Conservation (phyloP, 495 filamentous ascomycete genomes). For the Tetracladium marchalianum region DNA sequence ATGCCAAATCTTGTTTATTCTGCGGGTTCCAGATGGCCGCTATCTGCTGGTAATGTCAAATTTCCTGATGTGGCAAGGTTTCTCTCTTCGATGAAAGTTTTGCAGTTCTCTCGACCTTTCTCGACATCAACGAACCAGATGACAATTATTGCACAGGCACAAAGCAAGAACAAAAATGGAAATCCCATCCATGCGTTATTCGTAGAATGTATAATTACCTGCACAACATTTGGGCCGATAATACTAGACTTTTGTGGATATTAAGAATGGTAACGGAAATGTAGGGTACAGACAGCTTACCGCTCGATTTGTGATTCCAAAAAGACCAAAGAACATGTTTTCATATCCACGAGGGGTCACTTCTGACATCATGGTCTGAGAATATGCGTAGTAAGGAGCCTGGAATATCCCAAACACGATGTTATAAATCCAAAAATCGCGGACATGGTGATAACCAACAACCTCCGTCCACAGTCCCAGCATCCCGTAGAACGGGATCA, state of each 20-base stretch:
- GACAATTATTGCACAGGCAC: constrained; percentile 29
- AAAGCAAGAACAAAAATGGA: constrained; percentile 38
- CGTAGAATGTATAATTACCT: constrained; percentile 38
- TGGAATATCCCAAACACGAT: constrained; percentile 39
- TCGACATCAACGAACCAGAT: constrained; percentile 37
- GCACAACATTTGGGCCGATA: constrained; percentile 39
- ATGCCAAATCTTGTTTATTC: too few species aligned
- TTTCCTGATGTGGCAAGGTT: constrained; percentile 14
- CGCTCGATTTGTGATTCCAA: constrained; percentile 41
- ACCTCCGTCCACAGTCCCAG: constrained; percentile 35
- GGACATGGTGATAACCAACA: constrained; percentile 37
- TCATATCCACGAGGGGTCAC: constrained; percentile 40
- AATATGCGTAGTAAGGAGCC: constrained; percentile 42
- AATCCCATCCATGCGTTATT: constrained; percentile 43
- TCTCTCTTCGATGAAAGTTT: constrained; percentile 29
- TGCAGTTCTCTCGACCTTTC: constrained; percentile 35
- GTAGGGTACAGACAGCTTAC: constrained; percentile 19
- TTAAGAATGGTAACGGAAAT: neutral
- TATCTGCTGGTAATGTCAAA: too few species aligned
- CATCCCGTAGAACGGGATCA: constrained; percentile 44
- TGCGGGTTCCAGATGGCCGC: too few species aligned
- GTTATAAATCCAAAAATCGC: constrained; percentile 44
- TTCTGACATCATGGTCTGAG: constrained; percentile 45
- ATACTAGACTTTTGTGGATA: constrained; percentile 31
- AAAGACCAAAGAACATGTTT: constrained; percentile 44